These are phyloP conservation scores for Cladochytrium replicatum DNA, from an alignment of 192 early-diverging fungal genomes.

Conservation along the genomic window DNA sequence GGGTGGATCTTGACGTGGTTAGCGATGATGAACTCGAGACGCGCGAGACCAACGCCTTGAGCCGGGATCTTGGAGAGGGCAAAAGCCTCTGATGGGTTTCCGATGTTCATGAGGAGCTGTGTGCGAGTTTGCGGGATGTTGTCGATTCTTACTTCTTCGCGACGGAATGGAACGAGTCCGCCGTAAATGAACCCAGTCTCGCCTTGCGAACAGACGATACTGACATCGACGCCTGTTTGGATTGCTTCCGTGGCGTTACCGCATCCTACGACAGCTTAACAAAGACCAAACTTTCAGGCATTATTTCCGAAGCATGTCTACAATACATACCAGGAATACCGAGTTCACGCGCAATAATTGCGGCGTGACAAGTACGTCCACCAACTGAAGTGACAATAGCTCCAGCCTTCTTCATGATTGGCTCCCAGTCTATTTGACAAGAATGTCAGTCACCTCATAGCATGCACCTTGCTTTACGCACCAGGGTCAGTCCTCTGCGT, in stretches of 20 bases:
- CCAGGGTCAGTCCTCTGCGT: conserved; percentile 13
- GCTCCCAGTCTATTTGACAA: conserved; percentile 9
- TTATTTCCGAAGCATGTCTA: too few species aligned
- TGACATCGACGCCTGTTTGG: conserved; percentile 2
- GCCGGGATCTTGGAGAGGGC: neutral
- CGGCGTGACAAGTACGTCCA: conserved; percentile 14
- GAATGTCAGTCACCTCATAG: too few species aligned
- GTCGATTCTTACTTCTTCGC: conserved; percentile 2
- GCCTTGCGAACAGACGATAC: conserved; percentile 3
- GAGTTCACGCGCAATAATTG: conserved; percentile 15
- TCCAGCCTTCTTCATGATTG: conserved; percentile 12
- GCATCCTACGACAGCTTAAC: conserved; percentile 14
- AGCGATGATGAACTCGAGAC: conserved; percentile 16
- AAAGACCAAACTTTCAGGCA: too few species aligned
- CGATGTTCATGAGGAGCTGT: conserved; percentile 10
- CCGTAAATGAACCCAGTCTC: neutral
- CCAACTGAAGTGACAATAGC: conserved; percentile 13
- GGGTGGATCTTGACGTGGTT: conserved; percentile 19
- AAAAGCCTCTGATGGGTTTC: conserved; percentile 12
- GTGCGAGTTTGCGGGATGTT: conserved; percentile 3
- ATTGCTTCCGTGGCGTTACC: conserved; percentile 11
- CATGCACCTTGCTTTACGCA: conserved; percentile 2
- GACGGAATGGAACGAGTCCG: conserved; percentile 5
- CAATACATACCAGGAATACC: too few species aligned
- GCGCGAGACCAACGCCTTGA: conserved; percentile 10